Percentiles rank a stretch among this genome's conserved stretches.
Evolutionary conservation across 768 basidiomycete genomes (phyloP).

Genomic region (Gloeopeniophorella convolvens): DNA sequence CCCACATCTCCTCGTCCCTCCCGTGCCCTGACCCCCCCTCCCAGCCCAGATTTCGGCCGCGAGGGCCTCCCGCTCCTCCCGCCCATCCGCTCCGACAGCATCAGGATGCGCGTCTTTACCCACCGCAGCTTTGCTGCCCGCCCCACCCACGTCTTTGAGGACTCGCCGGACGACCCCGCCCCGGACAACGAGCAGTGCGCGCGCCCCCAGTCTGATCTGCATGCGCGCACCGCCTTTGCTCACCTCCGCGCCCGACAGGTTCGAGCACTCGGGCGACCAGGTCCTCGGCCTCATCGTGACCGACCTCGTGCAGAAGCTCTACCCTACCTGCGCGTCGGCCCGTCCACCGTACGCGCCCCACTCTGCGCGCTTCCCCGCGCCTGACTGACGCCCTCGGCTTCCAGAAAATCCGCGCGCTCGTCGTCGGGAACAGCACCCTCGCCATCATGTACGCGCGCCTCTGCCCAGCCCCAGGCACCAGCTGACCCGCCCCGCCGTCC

Average conservation of each 20-base stretch:
- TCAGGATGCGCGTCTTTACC: conserved; percentile 59
- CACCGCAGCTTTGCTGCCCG: conserved; percentile 67
- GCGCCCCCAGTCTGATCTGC: not conserved
- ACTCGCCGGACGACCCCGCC: conserved; percentile 60
- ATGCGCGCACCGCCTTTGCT: not conserved
- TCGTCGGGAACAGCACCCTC: conserved; percentile 69
- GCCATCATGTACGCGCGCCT: conserved; percentile 49
- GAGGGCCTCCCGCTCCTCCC: conserved; percentile 52
- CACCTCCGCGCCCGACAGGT: conserved; percentile 33
- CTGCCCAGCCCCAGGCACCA: not conserved
- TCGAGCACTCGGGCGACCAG: conserved; percentile 72
- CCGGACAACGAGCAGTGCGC: conserved; percentile 78
- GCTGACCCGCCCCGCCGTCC: not conserved
- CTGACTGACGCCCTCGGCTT: not conserved
- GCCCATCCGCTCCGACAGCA: conserved; percentile 38
- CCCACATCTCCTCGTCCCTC: not conserved
- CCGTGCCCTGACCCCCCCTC: not conserved
- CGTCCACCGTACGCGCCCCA: conserved; percentile 49
- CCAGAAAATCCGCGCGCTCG: conserved; percentile 72
- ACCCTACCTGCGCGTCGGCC: conserved; percentile 67
- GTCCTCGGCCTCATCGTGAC: conserved; percentile 68
- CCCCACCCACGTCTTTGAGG: conserved; percentile 72
- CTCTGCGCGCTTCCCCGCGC: not conserved
- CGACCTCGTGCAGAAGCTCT: conserved; percentile 51
- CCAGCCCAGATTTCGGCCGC: conserved; percentile 31